Evolutionary conservation across 768 basidiomycete genomes (phyloP).

Genomic region (Fomitopsis serialis): DNA sequence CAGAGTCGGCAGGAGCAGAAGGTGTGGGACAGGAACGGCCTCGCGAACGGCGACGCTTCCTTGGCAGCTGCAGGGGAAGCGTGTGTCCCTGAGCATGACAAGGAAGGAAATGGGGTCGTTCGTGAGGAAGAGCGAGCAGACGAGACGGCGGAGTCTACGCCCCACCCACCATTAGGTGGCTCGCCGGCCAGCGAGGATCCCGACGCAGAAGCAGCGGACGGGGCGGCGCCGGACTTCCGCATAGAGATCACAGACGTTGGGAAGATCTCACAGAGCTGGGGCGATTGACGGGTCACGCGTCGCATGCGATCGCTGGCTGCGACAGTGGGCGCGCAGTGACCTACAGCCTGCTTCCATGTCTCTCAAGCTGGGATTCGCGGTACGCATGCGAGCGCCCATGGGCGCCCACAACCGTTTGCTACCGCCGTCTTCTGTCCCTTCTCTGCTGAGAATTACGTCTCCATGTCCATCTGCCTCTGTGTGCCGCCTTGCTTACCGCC

Average conservation of each 20-base stretch:
- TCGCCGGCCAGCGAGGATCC: not conserved
- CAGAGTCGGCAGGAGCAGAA: not conserved
- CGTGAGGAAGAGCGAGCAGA: not conserved
- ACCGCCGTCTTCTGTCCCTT: not conserved
- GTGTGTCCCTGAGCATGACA: not conserved
- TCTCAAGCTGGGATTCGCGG: too few relatives aligned
- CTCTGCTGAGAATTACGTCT: not conserved
- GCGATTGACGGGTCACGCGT: constrained; percentile 17
- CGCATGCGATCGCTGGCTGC: not conserved
- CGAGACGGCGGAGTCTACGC: not conserved
- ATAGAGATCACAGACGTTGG: constrained; percentile 27
- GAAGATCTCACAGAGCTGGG: constrained; percentile 27
- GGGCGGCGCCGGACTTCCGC: constrained; percentile 6
- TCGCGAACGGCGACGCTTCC: not conserved
- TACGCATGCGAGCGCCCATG: not conserved
- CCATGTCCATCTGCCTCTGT: too few relatives aligned
- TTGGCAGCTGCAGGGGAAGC: not conserved
- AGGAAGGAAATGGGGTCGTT: not conserved
- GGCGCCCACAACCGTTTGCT: not conserved
- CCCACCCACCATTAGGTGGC: not conserved
- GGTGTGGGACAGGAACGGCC: not conserved
- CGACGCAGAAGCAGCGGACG: not conserved
- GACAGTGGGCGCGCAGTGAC: not conserved
- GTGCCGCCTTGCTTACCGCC: not conserved
- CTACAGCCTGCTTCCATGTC: not conserved